Evolutionary conservation across 169 alveolate genomes (phyloP).

Genomic region (Eimeria maxima): DNA sequence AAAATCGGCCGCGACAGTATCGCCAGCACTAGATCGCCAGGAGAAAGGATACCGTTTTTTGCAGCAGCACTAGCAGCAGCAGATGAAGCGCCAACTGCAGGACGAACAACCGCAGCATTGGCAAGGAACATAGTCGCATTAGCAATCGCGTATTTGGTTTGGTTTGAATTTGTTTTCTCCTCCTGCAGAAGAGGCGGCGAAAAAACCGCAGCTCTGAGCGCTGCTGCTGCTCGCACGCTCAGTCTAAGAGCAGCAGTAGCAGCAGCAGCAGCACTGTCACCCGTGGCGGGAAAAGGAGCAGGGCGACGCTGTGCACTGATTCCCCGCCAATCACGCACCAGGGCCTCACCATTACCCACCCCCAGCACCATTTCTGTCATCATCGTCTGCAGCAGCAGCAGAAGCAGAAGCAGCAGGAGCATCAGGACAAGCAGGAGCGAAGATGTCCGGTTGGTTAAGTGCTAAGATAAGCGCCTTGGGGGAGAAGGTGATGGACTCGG

Average conservation of each 20-base stretch:
- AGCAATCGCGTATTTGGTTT: no score
- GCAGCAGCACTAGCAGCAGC: not conserved
- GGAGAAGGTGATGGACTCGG: conserved; percentile 79
- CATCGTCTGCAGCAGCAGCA: not conserved
- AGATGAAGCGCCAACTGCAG: not conserved
- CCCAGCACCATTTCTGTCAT: not conserved
- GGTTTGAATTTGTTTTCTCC: no score
- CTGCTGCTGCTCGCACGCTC: no score
- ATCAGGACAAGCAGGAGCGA: not conserved
- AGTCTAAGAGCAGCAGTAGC: no score
- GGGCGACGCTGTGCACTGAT: no score
- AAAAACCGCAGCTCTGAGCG: no score
- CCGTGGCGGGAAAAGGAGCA: no score
- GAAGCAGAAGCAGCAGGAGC: not conserved
- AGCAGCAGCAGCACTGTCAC: no score
- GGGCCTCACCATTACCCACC: not conserved
- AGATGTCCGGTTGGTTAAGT: conserved; percentile 60
- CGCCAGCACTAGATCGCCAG: no score
- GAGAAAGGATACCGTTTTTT: not conserved
- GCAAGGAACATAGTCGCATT: no score
- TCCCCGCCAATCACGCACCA: not conserved
- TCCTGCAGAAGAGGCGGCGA: no score
- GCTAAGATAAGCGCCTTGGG: conserved; percentile 77
- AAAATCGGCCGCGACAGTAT: not conserved
- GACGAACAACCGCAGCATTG: no score